Conservation (phyloP, 495 filamentous ascomycete species). For the Aspergillus nidulans region DNA sequence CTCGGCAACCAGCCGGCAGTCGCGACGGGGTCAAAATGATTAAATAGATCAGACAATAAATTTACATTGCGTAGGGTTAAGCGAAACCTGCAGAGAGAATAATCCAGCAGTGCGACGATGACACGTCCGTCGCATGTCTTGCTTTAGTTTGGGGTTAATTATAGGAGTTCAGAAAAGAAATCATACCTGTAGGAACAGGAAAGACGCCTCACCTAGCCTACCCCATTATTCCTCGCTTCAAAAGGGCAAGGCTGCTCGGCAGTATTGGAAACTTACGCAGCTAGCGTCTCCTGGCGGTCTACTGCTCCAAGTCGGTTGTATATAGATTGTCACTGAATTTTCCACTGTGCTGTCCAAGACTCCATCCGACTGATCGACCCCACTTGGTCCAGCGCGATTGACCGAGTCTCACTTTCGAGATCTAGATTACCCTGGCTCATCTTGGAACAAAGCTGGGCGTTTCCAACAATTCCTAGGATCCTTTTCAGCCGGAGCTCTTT, state of each 20-base stretch:
- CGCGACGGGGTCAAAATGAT: too few species aligned
- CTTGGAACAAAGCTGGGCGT: conserved; percentile 10
- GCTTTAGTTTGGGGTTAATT: conserved; percentile 1
- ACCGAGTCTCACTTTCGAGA: not conserved
- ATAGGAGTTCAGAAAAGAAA: conserved; percentile 4
- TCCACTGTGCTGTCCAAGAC: not conserved
- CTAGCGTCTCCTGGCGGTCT: not conserved
- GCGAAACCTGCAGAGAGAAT: not conserved
- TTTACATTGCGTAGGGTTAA: not conserved
- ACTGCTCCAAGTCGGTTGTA: not conserved
- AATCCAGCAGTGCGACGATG: conserved; percentile 5
- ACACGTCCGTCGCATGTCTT: conserved; percentile 3
- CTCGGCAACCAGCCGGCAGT: too few species aligned
- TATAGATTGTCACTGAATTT: not conserved
- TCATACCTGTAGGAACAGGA: not conserved
- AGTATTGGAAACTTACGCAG: not conserved
- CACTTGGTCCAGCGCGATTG: not conserved
- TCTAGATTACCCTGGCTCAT: conserved; percentile 8
- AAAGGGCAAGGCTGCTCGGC: not conserved
- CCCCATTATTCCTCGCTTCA: not conserved
- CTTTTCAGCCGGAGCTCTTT: not conserved
- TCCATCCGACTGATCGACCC: not conserved
- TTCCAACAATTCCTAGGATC: not conserved
- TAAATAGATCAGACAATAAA: not conserved
- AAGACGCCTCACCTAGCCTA: not conserved